A percentile compares a stretch with the other conserved stretches of the same genome.
Evolutionary conservation across 108 stramenopile genomes (phyloP).

Genomic region (Cyclotella choctawhatcheeana): DNA sequence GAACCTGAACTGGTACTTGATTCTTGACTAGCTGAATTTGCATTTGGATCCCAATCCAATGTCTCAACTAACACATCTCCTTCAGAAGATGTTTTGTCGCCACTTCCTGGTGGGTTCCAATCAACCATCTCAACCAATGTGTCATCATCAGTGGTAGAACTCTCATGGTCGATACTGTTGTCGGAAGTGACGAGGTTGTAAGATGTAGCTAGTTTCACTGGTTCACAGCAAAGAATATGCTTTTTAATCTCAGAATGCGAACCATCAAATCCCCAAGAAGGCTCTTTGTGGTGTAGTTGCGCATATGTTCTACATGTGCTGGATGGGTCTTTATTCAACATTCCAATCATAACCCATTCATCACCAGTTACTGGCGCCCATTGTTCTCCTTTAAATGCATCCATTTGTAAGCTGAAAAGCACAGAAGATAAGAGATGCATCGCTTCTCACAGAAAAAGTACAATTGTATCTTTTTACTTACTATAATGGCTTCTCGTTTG

Average conservation of each 20-base stretch:
- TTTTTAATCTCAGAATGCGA: slow-evolving; percentile 29
- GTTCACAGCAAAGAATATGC: slow-evolving; percentile 45
- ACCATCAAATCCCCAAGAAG: slow-evolving; percentile 48
- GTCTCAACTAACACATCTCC: not conserved
- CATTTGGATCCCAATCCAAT: not conserved
- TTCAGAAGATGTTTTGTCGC: not conserved
- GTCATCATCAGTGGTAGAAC: not conserved
- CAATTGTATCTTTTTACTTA: not conserved
- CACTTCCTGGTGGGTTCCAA: slow-evolving; percentile 1
- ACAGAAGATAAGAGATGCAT: slow-evolving; percentile 1
- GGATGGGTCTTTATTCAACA: slow-evolving; percentile 21
- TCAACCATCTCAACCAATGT: slow-evolving; percentile 4
- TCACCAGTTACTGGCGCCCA: slow-evolving; percentile 43
- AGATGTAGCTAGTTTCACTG: too few species aligned
- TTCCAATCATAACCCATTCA: slow-evolving; percentile 53
- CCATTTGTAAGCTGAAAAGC: slow-evolving; percentile 29
- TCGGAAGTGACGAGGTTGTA: too few species aligned
- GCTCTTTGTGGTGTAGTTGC: slow-evolving; percentile 31
- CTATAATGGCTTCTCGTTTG: slow-evolving; percentile 2
- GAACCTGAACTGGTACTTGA: too few species aligned
- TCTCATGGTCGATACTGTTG: too few species aligned
- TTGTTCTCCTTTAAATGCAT: slow-evolving; percentile 45
- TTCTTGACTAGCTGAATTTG: too few species aligned
- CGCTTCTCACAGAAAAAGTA: slow-evolving; percentile 14
- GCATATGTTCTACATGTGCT: slow-evolving; percentile 36